phyloP scores from a whole-genome alignment of 495 filamentous ascomycete genomes.

The Tuber microsphaerosporum region DNA sequence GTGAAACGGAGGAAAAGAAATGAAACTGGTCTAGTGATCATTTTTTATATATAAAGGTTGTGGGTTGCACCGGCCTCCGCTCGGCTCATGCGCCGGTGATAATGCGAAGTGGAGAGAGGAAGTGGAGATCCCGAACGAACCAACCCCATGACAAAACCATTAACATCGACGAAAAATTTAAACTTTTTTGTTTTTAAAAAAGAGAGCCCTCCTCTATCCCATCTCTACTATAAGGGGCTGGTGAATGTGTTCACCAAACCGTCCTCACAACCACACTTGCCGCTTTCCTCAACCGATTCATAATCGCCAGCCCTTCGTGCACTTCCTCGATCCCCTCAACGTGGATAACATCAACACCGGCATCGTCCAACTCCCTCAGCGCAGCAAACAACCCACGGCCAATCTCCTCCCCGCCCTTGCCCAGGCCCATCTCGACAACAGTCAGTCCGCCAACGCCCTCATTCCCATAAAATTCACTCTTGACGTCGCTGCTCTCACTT shows the following conservation, averaged over 20 bases:
- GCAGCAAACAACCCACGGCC: conserved; percentile 82
- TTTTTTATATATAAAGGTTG: not conserved
- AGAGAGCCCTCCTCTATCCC: not conserved
- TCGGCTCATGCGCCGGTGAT: not conserved
- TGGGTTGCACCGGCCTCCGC: not conserved
- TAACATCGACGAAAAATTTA: not conserved
- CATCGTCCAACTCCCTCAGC: conserved; percentile 72
- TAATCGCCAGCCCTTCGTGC: conserved; percentile 83
- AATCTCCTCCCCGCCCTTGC: conserved; percentile 60
- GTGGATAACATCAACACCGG: conserved; percentile 73
- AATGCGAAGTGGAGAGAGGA: not conserved
- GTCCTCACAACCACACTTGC: conserved; percentile 47
- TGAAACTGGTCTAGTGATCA: not conserved
- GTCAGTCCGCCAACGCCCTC: conserved; percentile 40
- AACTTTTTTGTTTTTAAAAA: not conserved
- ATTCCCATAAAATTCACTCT: conserved; percentile 21
- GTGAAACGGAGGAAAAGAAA: not conserved
- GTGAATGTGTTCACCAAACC: not conserved
- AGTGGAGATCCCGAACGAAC: not conserved
- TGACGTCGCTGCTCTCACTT: conserved; percentile 40
- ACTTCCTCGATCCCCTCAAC: conserved; percentile 86
- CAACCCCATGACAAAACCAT: not conserved
- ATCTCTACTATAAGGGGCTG: not conserved
- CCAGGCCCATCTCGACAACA: conserved; percentile 58
- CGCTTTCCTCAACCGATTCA: conserved; percentile 91